phyloP scores from a whole-genome alignment of 2,329 filamentous ascomycete species.

The Colletotrichum spaethianum region DNA sequence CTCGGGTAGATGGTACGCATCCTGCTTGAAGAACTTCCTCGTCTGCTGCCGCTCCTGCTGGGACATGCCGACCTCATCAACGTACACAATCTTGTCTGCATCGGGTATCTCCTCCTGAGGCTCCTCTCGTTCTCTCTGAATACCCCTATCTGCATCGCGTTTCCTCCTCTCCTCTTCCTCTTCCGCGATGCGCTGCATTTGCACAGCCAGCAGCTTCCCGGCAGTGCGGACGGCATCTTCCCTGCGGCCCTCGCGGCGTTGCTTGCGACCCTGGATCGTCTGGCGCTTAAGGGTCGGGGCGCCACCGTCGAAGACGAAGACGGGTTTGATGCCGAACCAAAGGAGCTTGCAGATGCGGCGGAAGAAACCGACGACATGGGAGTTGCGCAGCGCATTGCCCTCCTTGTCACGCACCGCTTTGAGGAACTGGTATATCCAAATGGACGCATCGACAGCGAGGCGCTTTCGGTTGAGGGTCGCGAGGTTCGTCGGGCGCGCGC shows the following conservation, averaged over 20 bases:
- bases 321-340: conserved; percentile 95
- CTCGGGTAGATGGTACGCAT: conserved; percentile 95
- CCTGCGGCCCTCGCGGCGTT: conserved; percentile 85
- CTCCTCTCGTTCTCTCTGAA: conserved; percentile 59
- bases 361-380: conserved; percentile 97
- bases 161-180: conserved; percentile 82
- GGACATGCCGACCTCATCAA: conserved; percentile 88
- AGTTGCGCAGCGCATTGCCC: conserved; percentile 95
- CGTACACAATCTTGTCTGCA: conserved; percentile 83
- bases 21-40: conserved; percentile 89
- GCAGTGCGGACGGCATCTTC: conserved; percentile 96
- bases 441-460: conserved; percentile 96
- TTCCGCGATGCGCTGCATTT: conserved; percentile 92
- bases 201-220: conserved; percentile 90
- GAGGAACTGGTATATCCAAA: conserved; percentile 99
- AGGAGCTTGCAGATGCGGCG: conserved; percentile 97
- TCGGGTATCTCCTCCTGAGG: conserved; percentile 79
- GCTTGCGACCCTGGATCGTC: conserved; percentile 85
- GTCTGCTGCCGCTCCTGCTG: conserved; percentile 80
- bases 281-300: conserved; percentile 92
- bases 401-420: conserved; percentile 99
- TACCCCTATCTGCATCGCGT: conserved; percentile 58
- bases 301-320: conserved; percentile 98
- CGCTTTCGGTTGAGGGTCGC: conserved; percentile 97
- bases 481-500: conserved; percentile 94